Percentiles rank a stretch among this genome's conserved stretches.
phyloP scores from a whole-genome alignment of 805 yeast genomes.

The Grigorovia yakushimaensis region DNA sequence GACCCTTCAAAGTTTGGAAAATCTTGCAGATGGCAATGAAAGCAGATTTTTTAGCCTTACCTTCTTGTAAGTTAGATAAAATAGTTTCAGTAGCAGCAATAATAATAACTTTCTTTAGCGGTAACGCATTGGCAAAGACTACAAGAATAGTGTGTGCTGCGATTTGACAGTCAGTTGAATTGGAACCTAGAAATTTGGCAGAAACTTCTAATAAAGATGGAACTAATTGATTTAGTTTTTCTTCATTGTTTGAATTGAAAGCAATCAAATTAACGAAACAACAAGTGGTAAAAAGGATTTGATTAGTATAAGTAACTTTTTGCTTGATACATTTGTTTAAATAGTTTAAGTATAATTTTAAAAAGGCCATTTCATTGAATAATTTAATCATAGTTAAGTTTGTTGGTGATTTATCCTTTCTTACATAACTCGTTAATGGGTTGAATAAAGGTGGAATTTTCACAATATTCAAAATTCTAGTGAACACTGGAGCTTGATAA shows the following conservation, averaged over 20 bases:
- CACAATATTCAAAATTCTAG: constrained; percentile 65
- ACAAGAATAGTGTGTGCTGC: constrained; percentile 77
- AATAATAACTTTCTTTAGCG: constrained; percentile 44
- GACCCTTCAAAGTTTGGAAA: constrained; percentile 37
- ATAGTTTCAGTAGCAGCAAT: constrained; percentile 56
- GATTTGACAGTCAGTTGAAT: constrained; percentile 54
- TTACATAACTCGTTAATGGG: constrained; percentile 62
- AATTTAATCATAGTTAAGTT: constrained; percentile 58
- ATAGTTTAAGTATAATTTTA: constrained; percentile 54
- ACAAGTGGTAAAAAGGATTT: constrained; percentile 72
- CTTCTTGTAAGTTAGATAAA: constrained; percentile 34
- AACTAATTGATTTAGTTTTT: constrained; percentile 38
- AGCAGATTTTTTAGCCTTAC: constrained; percentile 35
- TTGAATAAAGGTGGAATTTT: constrained; percentile 69
- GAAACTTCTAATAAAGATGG: constrained; percentile 51
- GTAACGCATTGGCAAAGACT: constrained; percentile 65
- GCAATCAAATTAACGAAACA: constrained; percentile 58
- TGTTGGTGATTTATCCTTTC: constrained; percentile 54
- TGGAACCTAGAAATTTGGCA: constrained; percentile 43
- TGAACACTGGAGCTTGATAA: constrained; percentile 62
- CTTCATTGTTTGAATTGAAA: constrained; percentile 34
- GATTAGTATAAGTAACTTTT: constrained; percentile 52
- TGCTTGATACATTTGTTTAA: constrained; percentile 36
- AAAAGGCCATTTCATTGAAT: constrained; percentile 60
- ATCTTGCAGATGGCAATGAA: constrained; percentile 39